These are phyloP conservation scores for Brettanomyces custersianus DNA, from an alignment of 805 yeast species.

Conservation along the genomic window DNA sequence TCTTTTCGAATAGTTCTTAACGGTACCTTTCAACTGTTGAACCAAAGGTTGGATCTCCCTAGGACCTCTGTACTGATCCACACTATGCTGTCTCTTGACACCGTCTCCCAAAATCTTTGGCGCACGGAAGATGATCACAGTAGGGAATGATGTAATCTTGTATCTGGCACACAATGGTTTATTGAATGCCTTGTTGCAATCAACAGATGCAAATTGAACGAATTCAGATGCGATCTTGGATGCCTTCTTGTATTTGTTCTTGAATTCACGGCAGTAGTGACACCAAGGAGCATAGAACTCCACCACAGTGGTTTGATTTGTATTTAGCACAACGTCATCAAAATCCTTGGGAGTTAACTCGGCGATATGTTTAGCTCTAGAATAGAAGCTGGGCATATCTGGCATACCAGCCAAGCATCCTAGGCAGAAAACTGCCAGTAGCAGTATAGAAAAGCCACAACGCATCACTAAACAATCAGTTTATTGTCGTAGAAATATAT, in stretches of 20 bases:
- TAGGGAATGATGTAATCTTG: conserved; percentile 73
- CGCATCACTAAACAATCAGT: too few species aligned
- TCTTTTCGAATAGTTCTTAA: conserved; percentile 59
- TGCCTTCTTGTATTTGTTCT: conserved; percentile 54
- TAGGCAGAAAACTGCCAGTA: too few species aligned
- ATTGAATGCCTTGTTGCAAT: conserved; percentile 69
- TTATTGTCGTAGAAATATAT: too few species aligned
- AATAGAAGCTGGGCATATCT: conserved; percentile 11
- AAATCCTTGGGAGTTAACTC: conserved; percentile 35
- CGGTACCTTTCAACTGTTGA: conserved; percentile 44
- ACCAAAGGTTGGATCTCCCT: conserved; percentile 47
- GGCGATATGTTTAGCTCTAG: conserved; percentile 16
- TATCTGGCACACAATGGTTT: conserved; percentile 60
- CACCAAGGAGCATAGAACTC: conserved; percentile 98
- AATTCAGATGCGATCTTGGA: conserved; percentile 50
- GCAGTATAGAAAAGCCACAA: too few species aligned
- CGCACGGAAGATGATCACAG: conserved; percentile 74
- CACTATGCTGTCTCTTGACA: conserved; percentile 12
- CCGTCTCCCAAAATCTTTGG: conserved; percentile 36
- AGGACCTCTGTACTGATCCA: conserved; percentile 54
- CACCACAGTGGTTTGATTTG: conserved; percentile 75
- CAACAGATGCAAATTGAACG: conserved; percentile 69
- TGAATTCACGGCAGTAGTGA: conserved; percentile 77
- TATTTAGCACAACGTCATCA: conserved; percentile 51
- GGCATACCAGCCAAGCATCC: not conserved